A percentile compares a stretch with the other conserved stretches of the same genome.
phyloP scores from a whole-genome alignment of 371 early-diverging fungal genomes.

The Choanephora cucurbitarum region DNA sequence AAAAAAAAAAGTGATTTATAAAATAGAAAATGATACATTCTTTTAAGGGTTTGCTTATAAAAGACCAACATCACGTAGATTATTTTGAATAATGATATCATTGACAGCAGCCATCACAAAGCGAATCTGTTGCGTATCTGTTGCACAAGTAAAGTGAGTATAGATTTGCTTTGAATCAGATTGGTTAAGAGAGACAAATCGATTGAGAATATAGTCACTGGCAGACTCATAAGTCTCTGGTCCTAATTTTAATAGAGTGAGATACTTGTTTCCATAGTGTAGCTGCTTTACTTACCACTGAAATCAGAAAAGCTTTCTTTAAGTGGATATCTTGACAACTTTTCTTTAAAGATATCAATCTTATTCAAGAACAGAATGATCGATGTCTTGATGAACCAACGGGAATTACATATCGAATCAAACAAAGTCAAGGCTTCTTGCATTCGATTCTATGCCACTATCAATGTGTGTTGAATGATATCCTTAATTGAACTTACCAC shows the following conservation, averaged over 20 bases:
- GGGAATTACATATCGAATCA: conserved; percentile 77
- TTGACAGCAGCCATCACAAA: conserved; percentile 73
- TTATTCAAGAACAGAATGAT: conserved; percentile 85
- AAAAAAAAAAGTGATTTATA: background rate
- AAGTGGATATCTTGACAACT: conserved; percentile 65
- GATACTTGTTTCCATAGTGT: background rate
- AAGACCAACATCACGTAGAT: conserved; percentile 64
- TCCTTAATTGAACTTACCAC: conserved; percentile 50
- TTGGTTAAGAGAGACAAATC: conserved; percentile 46
- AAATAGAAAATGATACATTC: background rate
- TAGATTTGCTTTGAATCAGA: conserved; percentile 50
- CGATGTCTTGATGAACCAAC: conserved; percentile 79
- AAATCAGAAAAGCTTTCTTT: conserved; percentile 75
- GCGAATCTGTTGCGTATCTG: conserved; percentile 71
- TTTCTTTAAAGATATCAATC: conserved; percentile 77
- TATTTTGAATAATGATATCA: conserved; percentile 68
- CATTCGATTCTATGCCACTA: conserved; percentile 90
- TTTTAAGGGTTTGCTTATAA: conserved; percentile 53
- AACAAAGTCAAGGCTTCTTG: conserved; percentile 72
- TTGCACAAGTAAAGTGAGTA: conserved; percentile 60
- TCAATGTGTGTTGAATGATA: too few relatives aligned
- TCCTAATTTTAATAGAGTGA: conserved; percentile 32
- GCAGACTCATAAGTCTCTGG: conserved; percentile 67
- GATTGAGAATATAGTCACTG: conserved; percentile 44
- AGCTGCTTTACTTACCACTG: conserved; percentile 45